Base-by-base conservation (phyloP, 768 basidiomycete genomes). In the Lactarius vividus region DNA sequence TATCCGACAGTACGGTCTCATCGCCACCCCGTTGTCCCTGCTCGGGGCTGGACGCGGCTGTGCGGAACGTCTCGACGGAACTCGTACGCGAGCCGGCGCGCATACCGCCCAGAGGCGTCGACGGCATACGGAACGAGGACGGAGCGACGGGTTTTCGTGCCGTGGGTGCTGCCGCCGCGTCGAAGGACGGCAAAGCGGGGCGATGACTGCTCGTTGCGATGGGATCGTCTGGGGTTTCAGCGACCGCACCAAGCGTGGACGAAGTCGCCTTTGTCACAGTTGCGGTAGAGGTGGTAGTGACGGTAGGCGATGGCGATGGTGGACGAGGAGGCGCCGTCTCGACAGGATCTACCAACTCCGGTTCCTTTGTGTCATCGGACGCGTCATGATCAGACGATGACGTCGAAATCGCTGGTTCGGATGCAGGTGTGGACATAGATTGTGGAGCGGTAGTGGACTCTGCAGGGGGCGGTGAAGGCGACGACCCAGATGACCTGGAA, bases 61-160 rank as follows among this genome's bases (percentile, higher is more conserved):
- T 67, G n/a, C 58, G 53, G 54, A 69, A 62, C 18, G 65, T 46
- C 0, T 67, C 64, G 6, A 69, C 23, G 0, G 70, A 70, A 59
- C 68, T 69, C 39, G 69, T 29, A 29, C 70, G 70, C 29, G 70
- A 70, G 49, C 23, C 33, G 11, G 35, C 39, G 11, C 46, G 56
- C 20, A 23, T 6, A 8, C 23, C 59, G 2, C 28, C 46, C 8
- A 13, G 49, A 8, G 61, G 58, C 8, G 57, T 31, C 11, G 62
- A 44, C n/a, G 67, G 67, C 67, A 65, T 62, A 54, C 61, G 67
- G 67, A 70, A 70, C 31, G 69, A 58, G 13, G 69, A 62, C n/a
- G 69, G 68, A 2, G 61, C 60, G 23, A 26, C 10, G 37, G 37
- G 29, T 9, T 35, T 57, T 18, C 39, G 65, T 6, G 46, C 18